phyloP scores from a whole-genome alignment of 352 stramenopile species.

The Globisporangium yorkense region DNA sequence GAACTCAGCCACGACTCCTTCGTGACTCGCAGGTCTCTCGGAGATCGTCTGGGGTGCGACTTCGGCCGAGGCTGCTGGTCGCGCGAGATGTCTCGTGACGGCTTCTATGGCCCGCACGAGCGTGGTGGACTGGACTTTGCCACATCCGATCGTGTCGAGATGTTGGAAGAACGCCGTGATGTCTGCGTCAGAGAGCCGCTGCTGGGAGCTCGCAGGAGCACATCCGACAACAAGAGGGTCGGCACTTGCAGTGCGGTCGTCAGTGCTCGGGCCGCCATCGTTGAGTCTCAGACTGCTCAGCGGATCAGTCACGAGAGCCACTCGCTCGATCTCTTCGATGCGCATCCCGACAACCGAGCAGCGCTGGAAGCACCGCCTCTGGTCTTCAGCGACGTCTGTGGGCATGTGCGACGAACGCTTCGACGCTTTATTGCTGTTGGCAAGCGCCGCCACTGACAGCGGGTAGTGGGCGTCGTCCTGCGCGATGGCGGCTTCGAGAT shows the following conservation, averaged over 20 bases:
- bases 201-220: not conserved
- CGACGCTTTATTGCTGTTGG: slow-evolving; percentile 16
- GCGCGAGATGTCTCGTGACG: slow-evolving; percentile 37
- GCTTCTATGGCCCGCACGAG: slow-evolving; percentile 29
- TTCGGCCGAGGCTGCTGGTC: not conserved
- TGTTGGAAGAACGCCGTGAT: slow-evolving; percentile 36
- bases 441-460: slow-evolving; percentile 17
- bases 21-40: not conserved
- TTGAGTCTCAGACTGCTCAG: slow-evolving; percentile 6
- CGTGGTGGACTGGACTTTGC: slow-evolving; percentile 37
- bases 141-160: slow-evolving; percentile 40
- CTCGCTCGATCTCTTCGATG: slow-evolving; percentile 40
- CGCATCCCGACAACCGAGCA: slow-evolving; percentile 30
- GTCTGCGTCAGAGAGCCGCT: slow-evolving; percentile 11
- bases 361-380: slow-evolving; percentile 23
- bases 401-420: slow-evolving; percentile 14
- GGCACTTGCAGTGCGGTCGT: not conserved
- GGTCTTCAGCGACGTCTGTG: slow-evolving; percentile 18
- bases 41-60: not conserved
- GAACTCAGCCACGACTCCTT: slow-evolving; percentile 13
- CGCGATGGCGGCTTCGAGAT: slow-evolving; percentile 42
- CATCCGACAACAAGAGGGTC: not conserved
- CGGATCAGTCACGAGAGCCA: slow-evolving; percentile 13
- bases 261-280: not conserved
- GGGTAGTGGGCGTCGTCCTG: slow-evolving; percentile 37